Evolutionary conservation across 2,329 filamentous ascomycete genomes (phyloP), one percentile per base, ranked within the genome.

Genomic region (Venturiaceae sp.): DNA sequence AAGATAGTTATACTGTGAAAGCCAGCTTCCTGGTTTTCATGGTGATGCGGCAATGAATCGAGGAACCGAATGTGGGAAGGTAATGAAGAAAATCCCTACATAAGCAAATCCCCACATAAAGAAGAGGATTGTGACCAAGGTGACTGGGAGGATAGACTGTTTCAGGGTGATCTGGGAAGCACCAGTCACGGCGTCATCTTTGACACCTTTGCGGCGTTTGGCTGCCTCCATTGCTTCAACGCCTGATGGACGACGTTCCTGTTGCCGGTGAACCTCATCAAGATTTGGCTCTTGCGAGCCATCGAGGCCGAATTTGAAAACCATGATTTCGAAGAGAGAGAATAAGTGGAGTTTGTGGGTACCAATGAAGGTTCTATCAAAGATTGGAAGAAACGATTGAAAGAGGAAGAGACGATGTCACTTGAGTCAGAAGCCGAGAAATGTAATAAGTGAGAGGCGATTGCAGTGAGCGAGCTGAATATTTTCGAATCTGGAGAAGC

Each of bases 91-190:
- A 39, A 39, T 11, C 11, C 11, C n/a, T n/a, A 39, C 36, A n/a
- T 53, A 57, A 14, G 74, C 73, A 58, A 77, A 77, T 0, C 72
- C 79, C 80, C 80, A 83, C 58, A 82, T 68, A 69, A 77, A 78
- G 71, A 78, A 77, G 47, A 78, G 71, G 33, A 71, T 70, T 46
- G 75, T 78, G 67, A 78, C 74, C 47, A 77, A 66, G 14, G 67
- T 63, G 53, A 80, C 72, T 9, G 78, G 78, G 62, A 77, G 71
- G 66, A 80, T 76, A 57, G 79, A 73, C 69, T 72, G 68, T 59
- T 72, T 67, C 61, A 73, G 70, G 16, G 75, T 75, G 53, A 77
- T 66, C 41, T 69, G 68, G 4, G 67, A 68, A 36, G 70, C 70
- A 57, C 70, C 71, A 47, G 70, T 72, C 53, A 73, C 62, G 11